These are phyloP conservation scores for Tricharina praecox DNA, from an alignment of 495 filamentous ascomycete genomes.

Conservation along the genomic window DNA sequence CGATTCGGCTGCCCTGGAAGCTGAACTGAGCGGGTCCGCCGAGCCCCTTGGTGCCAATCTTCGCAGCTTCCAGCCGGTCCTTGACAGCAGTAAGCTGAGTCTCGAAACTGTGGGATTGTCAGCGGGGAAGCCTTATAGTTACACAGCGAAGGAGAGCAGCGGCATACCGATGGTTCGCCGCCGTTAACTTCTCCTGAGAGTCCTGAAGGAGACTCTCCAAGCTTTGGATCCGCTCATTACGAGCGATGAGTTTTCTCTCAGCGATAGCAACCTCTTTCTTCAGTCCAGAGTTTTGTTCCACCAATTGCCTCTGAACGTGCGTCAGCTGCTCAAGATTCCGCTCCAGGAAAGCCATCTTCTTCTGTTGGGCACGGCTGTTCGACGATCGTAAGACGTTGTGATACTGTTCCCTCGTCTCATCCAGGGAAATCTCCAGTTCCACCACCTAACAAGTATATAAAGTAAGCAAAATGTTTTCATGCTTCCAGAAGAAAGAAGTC, in stretches of 20 bases:
- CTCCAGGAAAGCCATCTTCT: conserved; percentile 99
- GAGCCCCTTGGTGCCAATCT: conserved; percentile 69
- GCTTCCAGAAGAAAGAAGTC: conserved; percentile 3
- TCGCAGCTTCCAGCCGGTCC: conserved; percentile 90
- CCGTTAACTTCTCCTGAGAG: conserved; percentile 89
- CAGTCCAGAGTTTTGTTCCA: conserved; percentile 86
- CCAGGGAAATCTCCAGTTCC: conserved; percentile 88
- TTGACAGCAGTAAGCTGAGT: conserved; percentile 91
- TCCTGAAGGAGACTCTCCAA: conserved; percentile 85
- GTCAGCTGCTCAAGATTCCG: conserved; percentile 96
- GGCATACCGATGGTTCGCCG: conserved; percentile 83
- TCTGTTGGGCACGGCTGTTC: conserved; percentile 95
- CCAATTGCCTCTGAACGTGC: conserved; percentile 87
- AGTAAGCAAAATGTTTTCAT: conserved; percentile 8
- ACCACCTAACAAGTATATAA: conserved; percentile 41
- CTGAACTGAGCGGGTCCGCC: conserved; percentile 53
- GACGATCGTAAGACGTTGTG: conserved; percentile 90
- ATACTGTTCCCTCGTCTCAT: conserved; percentile 95
- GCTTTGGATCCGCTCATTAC: conserved; percentile 90
- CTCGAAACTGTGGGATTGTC: conserved; percentile 56
- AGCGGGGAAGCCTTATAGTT: too few species aligned
- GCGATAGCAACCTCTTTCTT: conserved; percentile 99
- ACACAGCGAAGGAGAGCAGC: conserved; percentile 1
- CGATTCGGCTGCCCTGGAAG: conserved; percentile 70
- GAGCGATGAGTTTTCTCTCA: conserved; percentile 85